These are phyloP conservation scores for Cladosporium cucumerinum DNA, from an alignment of 2,329 filamentous ascomycete genomes.

Conservation along the genomic window DNA sequence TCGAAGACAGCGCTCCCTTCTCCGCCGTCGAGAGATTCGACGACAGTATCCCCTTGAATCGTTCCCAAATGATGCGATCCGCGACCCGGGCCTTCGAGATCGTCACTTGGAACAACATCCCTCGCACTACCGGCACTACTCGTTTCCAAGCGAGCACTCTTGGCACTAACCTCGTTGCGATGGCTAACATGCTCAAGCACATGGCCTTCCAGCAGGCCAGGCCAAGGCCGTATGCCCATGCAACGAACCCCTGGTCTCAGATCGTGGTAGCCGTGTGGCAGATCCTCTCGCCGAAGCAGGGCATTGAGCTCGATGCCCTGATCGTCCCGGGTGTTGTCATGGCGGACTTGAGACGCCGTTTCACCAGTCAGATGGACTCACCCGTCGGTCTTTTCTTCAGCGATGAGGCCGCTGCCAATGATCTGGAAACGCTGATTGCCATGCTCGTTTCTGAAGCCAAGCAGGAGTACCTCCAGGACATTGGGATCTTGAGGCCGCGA, in stretches of 20 bases:
- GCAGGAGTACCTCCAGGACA: not conserved
- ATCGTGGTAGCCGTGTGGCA: not conserved
- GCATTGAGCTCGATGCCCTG: not conserved
- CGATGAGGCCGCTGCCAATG: not conserved
- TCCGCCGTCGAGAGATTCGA: not conserved
- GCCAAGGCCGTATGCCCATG: not conserved
- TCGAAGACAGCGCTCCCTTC: not conserved
- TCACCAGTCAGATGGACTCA: not conserved
- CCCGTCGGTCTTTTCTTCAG: not conserved
- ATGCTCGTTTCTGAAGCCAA: not conserved
- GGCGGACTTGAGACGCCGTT: not conserved
- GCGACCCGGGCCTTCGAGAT: not conserved
- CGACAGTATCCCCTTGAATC: not conserved
- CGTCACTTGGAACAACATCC: not conserved
- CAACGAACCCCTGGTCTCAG: not conserved
- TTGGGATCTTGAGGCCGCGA: not conserved
- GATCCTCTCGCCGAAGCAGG: not conserved
- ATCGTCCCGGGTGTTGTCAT: not conserved
- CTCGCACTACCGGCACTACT: not conserved
- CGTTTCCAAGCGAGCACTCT: not conserved
- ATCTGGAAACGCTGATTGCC: not conserved
- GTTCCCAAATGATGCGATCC: not conserved
- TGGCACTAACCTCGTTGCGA: not conserved
- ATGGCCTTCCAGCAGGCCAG: not conserved
- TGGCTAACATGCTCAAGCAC: conserved; percentile 6